These are phyloP conservation scores for Teratosphaeria epicoccoides DNA, from an alignment of 2,329 filamentous ascomycete genomes.

Conservation along the genomic window DNA sequence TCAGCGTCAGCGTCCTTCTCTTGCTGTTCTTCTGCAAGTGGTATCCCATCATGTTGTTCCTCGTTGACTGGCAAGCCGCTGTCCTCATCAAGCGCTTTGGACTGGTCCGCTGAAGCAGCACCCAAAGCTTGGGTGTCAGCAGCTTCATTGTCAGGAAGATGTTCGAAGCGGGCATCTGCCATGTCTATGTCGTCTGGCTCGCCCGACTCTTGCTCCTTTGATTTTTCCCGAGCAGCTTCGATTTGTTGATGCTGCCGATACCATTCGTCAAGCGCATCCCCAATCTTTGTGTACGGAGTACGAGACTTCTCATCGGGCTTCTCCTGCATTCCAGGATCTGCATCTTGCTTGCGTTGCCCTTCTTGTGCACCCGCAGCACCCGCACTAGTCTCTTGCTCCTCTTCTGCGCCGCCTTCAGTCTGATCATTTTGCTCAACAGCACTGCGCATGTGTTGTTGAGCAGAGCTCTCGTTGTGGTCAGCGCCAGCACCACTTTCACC, in stretches of 20 bases:
- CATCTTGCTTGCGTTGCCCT: slow-evolving; percentile 5
- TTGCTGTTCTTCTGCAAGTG: slow-evolving; percentile 27
- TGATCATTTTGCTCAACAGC: slow-evolving; percentile 35
- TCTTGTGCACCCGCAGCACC: slow-evolving; percentile 31
- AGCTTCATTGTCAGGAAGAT: slow-evolving; percentile 73
- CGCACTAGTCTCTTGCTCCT: slow-evolving; percentile 24
- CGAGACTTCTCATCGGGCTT: slow-evolving; percentile 13
- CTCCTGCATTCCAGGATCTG: slow-evolving; percentile 5
- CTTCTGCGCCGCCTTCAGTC: slow-evolving; percentile 24
- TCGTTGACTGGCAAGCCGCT: slow-evolving; percentile 71
- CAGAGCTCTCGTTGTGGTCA: slow-evolving; percentile 26
- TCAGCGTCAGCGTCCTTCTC: slow-evolving; percentile 8
- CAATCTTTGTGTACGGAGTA: slow-evolving; percentile 86
- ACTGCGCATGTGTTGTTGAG: slow-evolving; percentile 33
- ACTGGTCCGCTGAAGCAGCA: slow-evolving; percentile 76
- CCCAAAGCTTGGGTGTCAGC: slow-evolving; percentile 85
- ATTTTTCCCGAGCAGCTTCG: background rate
- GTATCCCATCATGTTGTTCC: slow-evolving; percentile 18
- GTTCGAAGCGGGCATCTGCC: slow-evolving; percentile 78
- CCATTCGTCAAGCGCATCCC: slow-evolving; percentile 86
- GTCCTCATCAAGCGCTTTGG: slow-evolving; percentile 71
- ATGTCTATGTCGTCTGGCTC: slow-evolving; percentile 54
- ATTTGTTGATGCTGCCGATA: slow-evolving; percentile 83
- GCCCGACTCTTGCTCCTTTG: slow-evolving; percentile 41
- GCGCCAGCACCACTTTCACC: slow-evolving; percentile 27